Conservation (phyloP, 2,329 filamentous ascomycete species). For the Calonectria pseudoreteaudii region DNA sequence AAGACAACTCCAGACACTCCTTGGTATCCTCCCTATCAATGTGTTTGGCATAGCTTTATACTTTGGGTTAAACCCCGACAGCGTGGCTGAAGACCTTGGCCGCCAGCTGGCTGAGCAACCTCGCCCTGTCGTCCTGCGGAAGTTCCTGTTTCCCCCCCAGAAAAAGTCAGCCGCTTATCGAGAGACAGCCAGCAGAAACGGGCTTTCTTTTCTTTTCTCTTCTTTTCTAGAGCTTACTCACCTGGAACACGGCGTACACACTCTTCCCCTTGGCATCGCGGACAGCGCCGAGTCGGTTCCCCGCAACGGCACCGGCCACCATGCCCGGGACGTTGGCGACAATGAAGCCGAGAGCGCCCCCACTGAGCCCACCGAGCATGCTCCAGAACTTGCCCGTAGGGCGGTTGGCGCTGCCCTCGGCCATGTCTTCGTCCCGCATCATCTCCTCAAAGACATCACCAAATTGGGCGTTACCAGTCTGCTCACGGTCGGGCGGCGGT, state of each 20-base stretch:
- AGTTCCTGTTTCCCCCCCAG: conserved; percentile 71
- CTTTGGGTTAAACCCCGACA: conserved; percentile 62
- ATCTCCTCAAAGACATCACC: conserved; percentile 90
- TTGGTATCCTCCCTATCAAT: conserved; percentile 12
- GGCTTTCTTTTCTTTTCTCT: not conserved
- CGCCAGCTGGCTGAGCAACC: conserved; percentile 85
- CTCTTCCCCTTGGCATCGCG: conserved; percentile 94
- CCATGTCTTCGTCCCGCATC: conserved; percentile 87
- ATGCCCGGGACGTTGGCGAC: conserved; percentile 91
- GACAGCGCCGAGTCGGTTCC: conserved; percentile 90
- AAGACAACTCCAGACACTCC: conserved; percentile 20
- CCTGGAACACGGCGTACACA: conserved; percentile 89
- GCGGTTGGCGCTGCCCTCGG: conserved; percentile 71
- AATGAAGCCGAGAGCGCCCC: conserved; percentile 93
- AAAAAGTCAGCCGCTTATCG: conserved; percentile 18
- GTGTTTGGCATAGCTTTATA: not conserved
- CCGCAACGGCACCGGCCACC: conserved; percentile 90
- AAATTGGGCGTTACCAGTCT: conserved; percentile 83
- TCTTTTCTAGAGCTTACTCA: conserved; percentile 43
- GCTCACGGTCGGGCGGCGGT: conserved; percentile 56
- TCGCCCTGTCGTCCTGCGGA: conserved; percentile 83
- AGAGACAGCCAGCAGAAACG: not conserved
- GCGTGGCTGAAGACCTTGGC: conserved; percentile 87
- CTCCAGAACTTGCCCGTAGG: conserved; percentile 86
- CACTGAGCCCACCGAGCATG: conserved; percentile 85